Percentiles rank a stretch among this genome's conserved stretches.
Conservation (phyloP, 768 basidiomycete species). For the Mycena capillaripes region DNA sequence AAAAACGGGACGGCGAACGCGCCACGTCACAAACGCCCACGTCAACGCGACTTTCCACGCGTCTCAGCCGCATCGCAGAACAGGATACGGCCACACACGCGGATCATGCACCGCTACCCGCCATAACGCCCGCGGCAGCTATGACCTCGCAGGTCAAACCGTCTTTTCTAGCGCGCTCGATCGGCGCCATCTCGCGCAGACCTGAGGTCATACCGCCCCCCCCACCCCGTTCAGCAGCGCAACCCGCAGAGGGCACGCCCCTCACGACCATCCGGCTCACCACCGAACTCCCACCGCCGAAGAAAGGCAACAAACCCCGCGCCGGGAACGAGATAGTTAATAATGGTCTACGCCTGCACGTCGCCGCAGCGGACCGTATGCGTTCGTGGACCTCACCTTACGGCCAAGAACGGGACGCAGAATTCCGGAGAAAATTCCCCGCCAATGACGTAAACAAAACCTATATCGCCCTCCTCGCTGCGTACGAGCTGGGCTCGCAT, state of each 20-base stretch:
- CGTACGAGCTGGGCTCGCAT: constrained; percentile 38
- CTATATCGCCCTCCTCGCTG: constrained; percentile 20
- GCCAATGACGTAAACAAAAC: constrained; percentile 15
- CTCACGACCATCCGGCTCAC: too few species aligned
- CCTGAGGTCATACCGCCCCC: too few species aligned
- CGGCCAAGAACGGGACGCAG: neutral
- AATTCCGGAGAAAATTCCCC: constrained; percentile 23
- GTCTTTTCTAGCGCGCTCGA: too few species aligned
- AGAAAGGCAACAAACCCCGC: neutral
- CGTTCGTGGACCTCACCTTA: constrained; percentile 39
- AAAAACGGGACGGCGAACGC: too few species aligned
- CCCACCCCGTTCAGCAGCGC: constrained; percentile 8
- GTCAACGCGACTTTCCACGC: too few species aligned
- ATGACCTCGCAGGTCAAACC: too few species aligned
- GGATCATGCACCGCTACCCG: too few species aligned
- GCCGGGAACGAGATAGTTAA: neutral
- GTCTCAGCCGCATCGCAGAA: neutral
- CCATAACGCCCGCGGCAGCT: too few species aligned
- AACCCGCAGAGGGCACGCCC: too few species aligned
- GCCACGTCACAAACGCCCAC: neutral
- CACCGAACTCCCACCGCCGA: neutral
- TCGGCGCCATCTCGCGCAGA: too few species aligned
- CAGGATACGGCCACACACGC: too few species aligned
- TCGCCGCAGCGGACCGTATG: constrained; percentile 38
- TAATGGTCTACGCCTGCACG: constrained; percentile 35